Base-by-base conservation (phyloP, 306 rosid species). In the Bauhinia variegata region DNA sequence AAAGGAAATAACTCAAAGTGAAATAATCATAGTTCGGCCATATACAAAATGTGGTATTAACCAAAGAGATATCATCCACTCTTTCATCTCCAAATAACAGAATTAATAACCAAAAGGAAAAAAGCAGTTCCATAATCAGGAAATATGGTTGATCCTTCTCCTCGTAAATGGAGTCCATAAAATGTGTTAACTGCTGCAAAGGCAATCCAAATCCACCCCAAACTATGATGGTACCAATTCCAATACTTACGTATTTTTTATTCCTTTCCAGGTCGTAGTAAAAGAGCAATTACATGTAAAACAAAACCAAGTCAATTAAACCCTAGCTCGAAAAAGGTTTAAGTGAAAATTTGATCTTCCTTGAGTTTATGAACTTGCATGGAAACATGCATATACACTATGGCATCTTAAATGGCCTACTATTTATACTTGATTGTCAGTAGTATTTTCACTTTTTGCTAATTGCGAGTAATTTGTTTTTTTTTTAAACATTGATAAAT, bases 221-320 rank as follows among this genome's bases (percentile, higher is more conserved):
- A 11, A 11, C 30, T 60, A 41, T 78, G 82, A 66, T 78, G 82
- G 11, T 67, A 78, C 58, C 63, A 72, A 72, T 78, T 78, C 82
- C 82, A 72, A 23, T 74, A 74, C 28, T 66, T 74, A 0, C 71
- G n/a, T 66, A 66, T 58, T 64, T 74, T 74, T 10, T 62, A 66
- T 4, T 49, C 39, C 11, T 0, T n/a, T 49, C 48, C 48, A 49
- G 79, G 63, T 42, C 79, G 37, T 5, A 66, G 9, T 23, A 6
- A 0, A 36, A 66, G 5, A 5, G 79, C 79, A 18, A 66, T 30
- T 2, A 66, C 73, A 73, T 74, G 39, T 23, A 8, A 65, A 36
- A 46, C 23, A 7, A 72, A 54, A 34, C 5, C 13, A 41, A 19
- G 8, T 38, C 17, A 5, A 17, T 7, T 15, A 16, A 17, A 38